Conservation (phyloP, 2,329 filamentous ascomycete species). For the Calonectria hongkongensis region DNA sequence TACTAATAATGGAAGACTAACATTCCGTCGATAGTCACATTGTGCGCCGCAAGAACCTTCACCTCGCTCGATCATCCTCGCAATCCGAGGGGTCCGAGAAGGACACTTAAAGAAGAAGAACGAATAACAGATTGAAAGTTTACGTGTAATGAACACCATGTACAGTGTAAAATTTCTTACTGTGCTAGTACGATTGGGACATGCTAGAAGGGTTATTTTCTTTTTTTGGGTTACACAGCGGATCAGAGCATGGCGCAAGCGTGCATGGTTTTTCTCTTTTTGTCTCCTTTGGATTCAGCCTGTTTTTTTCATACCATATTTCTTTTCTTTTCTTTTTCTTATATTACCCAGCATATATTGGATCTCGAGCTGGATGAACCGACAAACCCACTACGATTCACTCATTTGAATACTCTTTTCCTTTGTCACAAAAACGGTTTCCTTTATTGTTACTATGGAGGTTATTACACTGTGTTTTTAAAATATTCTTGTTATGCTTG, state of each 20-base stretch:
- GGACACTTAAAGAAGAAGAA: constrained; percentile 12
- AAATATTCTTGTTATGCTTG: constrained; percentile 19
- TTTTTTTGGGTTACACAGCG: constrained; percentile 11
- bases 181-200: constrained; percentile 24
- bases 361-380: not conserved
- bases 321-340: not conserved
- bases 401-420: constrained; percentile 9
- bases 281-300: not conserved
- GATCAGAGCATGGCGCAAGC: constrained; percentile 27
- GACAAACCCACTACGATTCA: constrained; percentile 21
- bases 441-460: constrained; percentile 24
- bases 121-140: not conserved
- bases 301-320: not conserved
- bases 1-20: constrained; percentile 31
- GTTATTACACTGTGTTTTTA: not conserved
- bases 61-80: constrained; percentile 39
- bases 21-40: constrained; percentile 37
- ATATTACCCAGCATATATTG: no score
- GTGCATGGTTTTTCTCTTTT: constrained; percentile 16
- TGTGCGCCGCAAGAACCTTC: constrained; percentile 40
- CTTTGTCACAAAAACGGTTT: constrained; percentile 24
- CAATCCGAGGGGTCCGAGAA: constrained; percentile 40
- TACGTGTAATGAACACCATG: constrained; percentile 36
- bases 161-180: constrained; percentile 34
- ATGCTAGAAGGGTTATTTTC: constrained; percentile 13